Base-by-base conservation (phyloP, 2,329 filamentous ascomycete genomes). In the Cladophialophora chaetospira region DNA sequence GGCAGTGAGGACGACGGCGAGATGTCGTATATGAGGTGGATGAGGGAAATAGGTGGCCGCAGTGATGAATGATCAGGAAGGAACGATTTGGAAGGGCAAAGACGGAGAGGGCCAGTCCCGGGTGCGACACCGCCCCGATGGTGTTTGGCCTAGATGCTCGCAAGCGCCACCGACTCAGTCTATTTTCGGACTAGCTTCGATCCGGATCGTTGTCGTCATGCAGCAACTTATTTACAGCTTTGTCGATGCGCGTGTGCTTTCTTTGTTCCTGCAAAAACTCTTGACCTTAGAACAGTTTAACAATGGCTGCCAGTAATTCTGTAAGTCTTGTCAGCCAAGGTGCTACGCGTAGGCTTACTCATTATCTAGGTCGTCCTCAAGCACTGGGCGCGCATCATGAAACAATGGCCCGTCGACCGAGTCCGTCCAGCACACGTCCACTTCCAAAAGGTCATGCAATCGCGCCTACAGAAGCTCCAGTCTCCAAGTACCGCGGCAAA, bases 351-450 rank as follows among this genome's bases (percentile, higher is more conserved):
- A 45, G 11, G 23, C 40, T 25, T 11, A 48, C 42, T 15, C 42
- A 19, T 53, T 53, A 6, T 29, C 56, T 49, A 68, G 61, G 65
- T 69, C 57, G 65, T 62, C 63, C 64, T 53, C 54, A 71, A 64
- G 63, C 76, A 76, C 64, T 69, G 77, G 59, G 63, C 69, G 10
- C 71, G 73, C 52, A 68, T 78, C 51, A 66, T 77, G 60, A 70
- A 72, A 54, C 70, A 71, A 64, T 78, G 76, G 76, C 76, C 76
- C 26, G 57, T 66, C 21, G 76, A 78, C 62, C 68, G 68, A 13
- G 70, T 78, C 50, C 73, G 76, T 25, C 76, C 76, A 13, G 67
- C 73, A 58, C 70, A 73, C 29, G 74, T 78, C 58, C 76, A 75
- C 26, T 70, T 78, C 33, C 75, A 77, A 61, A 67, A 65, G 26